Percentiles rank a stretch among this genome's conserved stretches.
phyloP scores from a whole-genome alignment of 108 stramenopile species.

The Asterionellopsis glacialis region DNA sequence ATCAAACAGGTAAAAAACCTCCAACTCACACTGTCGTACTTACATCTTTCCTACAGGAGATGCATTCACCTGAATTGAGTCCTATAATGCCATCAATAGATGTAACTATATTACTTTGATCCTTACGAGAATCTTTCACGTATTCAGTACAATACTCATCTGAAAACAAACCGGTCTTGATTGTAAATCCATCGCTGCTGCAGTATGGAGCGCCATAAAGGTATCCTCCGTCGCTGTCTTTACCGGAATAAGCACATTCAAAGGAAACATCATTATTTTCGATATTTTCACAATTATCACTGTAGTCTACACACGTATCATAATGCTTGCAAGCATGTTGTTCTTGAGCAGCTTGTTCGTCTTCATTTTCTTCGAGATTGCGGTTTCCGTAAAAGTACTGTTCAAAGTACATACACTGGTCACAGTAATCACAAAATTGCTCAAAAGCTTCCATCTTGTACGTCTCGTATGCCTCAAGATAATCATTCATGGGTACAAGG shows the following conservation, averaged over 20 bases:
- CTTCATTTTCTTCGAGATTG: slow-evolving; percentile 12
- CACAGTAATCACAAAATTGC: slow-evolving; percentile 59
- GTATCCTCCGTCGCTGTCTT: no score
- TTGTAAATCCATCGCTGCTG: slow-evolving; percentile 27
- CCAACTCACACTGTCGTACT: neutral
- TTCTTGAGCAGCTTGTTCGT: slow-evolving; percentile 4
- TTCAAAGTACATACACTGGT: slow-evolving; percentile 33
- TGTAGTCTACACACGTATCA: neutral
- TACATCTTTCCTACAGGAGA: slow-evolving; percentile 23
- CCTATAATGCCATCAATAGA: neutral
- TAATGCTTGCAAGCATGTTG: slow-evolving; percentile 16
- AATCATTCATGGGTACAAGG: slow-evolving; percentile 61
- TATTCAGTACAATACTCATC: slow-evolving; percentile 38
- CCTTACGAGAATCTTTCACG: slow-evolving; percentile 15
- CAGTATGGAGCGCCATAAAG: slow-evolving; percentile 36
- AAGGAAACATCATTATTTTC: slow-evolving; percentile 8
- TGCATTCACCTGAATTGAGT: slow-evolving; percentile 13
- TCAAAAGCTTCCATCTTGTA: slow-evolving; percentile 49
- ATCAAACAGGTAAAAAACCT: no score
- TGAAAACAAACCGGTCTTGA: slow-evolving; percentile 36
- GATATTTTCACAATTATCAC: slow-evolving; percentile 9
- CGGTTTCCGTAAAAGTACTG: slow-evolving; percentile 17
- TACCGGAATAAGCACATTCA: no score
- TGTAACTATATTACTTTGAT: slow-evolving; percentile 2
- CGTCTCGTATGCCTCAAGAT: slow-evolving; percentile 61